Evolutionary conservation across 257 asterid species (phyloP).

Genomic region (Datura wrightii): DNA sequence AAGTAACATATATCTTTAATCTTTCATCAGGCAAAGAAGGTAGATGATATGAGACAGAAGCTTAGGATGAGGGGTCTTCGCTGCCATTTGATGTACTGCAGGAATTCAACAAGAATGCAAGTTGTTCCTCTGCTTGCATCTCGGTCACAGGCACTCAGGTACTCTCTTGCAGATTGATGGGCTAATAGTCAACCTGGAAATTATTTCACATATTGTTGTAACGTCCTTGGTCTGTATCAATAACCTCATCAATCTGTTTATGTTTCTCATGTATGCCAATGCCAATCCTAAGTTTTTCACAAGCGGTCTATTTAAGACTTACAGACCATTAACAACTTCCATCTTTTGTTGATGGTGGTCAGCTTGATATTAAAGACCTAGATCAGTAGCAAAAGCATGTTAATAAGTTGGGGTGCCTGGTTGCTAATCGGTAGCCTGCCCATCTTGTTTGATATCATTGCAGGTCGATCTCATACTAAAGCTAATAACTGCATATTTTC

Average conservation of each 20-base stretch:
- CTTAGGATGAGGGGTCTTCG: slow-evolving; percentile 91
- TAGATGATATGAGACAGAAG: slow-evolving; percentile 85
- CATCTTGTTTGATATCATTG: neutral
- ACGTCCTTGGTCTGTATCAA: slow-evolving; percentile 1
- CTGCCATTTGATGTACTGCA: slow-evolving; percentile 86
- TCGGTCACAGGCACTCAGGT: slow-evolving; percentile 94
- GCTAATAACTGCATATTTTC: neutral
- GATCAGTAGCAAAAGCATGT: slow-evolving; percentile 1
- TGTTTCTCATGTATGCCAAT: neutral
- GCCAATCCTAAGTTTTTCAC: neutral
- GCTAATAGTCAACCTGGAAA: neutral
- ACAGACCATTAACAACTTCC: neutral
- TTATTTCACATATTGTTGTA: neutral
- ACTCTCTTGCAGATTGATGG: neutral
- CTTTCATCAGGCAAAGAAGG: slow-evolving; percentile 67
- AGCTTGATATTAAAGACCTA: neutral
- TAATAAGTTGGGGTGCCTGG: neutral
- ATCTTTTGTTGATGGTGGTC: neutral
- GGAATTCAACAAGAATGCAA: slow-evolving; percentile 86
- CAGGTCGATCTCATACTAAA: neutral
- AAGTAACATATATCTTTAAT: neutral
- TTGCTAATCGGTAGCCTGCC: neutral
- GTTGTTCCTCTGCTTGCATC: slow-evolving; percentile 86
- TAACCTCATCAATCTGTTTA: neutral
- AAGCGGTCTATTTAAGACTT: neutral